Conservation (phyloP, 352 stramenopile genomes). For the Blastocystis sp. region DNA sequence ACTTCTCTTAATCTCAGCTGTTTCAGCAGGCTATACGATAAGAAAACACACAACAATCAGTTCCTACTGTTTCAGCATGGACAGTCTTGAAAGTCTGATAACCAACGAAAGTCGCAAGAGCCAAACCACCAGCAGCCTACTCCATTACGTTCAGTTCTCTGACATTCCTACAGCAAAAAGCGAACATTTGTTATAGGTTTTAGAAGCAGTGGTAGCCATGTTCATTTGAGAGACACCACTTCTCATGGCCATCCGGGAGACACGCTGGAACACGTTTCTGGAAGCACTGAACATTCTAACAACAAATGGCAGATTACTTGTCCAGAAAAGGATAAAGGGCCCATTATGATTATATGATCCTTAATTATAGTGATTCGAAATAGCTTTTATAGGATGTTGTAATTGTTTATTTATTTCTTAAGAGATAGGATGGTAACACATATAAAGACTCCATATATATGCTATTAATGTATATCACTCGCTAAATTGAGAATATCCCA, state of each 20-base stretch:
- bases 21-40: constrained; percentile 20
- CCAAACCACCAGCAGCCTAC: constrained; percentile 36
- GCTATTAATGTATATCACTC: too few species aligned
- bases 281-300: constrained; percentile 33
- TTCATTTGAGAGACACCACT: neutral
- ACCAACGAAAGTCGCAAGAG: constrained; percentile 17
- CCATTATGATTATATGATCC: neutral
- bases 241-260: neutral
- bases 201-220: neutral
- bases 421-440: neutral
- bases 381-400: neutral
- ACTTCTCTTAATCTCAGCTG: neutral
- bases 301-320: constrained; percentile 4
- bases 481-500: too few species aligned
- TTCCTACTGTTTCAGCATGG: neutral
- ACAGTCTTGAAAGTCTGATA: constrained; percentile 48
- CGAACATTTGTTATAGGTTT: neutral
- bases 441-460: too few species aligned
- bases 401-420: neutral
- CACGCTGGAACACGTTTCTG: constrained; percentile 51
- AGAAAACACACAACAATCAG: neutral
- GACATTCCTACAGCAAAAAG: neutral
- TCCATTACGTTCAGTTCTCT: neutral
- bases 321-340: neutral
- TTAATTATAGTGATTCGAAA: neutral